Evolutionary conservation across 2,329 filamentous ascomycete genomes (phyloP).

Genomic region (Aspergillus clavatus): DNA sequence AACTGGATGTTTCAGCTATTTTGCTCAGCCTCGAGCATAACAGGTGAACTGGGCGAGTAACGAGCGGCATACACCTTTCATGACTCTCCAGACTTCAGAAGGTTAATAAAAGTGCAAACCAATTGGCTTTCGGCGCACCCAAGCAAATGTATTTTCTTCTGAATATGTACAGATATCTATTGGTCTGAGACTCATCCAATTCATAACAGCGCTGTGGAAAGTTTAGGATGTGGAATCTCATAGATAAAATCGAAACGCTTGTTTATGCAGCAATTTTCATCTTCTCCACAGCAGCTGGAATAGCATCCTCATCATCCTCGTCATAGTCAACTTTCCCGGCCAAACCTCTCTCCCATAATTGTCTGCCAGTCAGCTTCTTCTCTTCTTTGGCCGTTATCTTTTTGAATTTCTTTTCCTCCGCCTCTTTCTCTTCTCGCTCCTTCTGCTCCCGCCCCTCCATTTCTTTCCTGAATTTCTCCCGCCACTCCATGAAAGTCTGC

Average conservation of each 20-base stretch:
- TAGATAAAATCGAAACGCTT: not conserved
- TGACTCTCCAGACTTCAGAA: not conserved
- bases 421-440: slow-evolving; percentile 67
- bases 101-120: not conserved
- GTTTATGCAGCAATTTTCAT: slow-evolving; percentile 61
- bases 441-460: slow-evolving; percentile 66
- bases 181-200: not conserved
- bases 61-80: too few relatives aligned
- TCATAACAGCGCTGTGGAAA: not conserved
- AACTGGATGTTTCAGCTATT: too few relatives aligned
- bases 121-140: not conserved
- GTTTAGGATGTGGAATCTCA: not conserved
- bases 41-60: too few relatives aligned
- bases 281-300: slow-evolving; percentile 58
- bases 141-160: not conserved
- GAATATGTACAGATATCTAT: not conserved
- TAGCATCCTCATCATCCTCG: slow-evolving; percentile 61
- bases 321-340: slow-evolving; percentile 62
- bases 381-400: slow-evolving; percentile 64
- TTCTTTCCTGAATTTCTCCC: slow-evolving; percentile 70
- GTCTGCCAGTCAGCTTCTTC: slow-evolving; percentile 64
- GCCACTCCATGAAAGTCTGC: slow-evolving; percentile 80
- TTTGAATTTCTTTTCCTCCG: slow-evolving; percentile 77
- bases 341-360: slow-evolving; percentile 73
- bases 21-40: too few relatives aligned